Base-by-base conservation (phyloP, 768 basidiomycete species). In the Serendipita sp. region DNA sequence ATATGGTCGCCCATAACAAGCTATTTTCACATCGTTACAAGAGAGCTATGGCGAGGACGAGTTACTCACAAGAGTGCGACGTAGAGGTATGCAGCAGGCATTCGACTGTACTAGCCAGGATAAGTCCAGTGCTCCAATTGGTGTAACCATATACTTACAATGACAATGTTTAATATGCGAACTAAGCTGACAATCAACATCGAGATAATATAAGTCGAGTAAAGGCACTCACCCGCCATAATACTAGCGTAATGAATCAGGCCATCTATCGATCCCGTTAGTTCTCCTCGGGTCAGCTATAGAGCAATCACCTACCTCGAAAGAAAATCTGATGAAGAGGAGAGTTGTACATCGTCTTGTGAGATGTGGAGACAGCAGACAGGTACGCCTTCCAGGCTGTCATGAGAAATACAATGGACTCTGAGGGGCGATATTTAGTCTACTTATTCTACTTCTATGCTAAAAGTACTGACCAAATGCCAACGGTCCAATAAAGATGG, bases 251-350 rank as follows among this genome's bases (percentile, higher is more conserved):
- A 60, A 32, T 60, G 56, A n/a, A 60, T 60, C 3, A 60, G 35
- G 23, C 56, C 56, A n/a, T 60, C 56, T 60, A 36, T 16, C 16
- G 8, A 35, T n/a, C 10, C 23, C 11, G 10, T 60, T 32, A 60
- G 56, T 28, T 1, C 8, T 32, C 16, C 23, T 16, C 32, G 23
- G 16, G 13, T 4, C 11, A 23, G 23, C 23, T n/a, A 1, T 60
- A 2, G 52, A 1, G 56, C 28, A n/a, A 13, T 16, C 48, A 60
- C 56, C 5, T 60, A 60, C 56, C 56, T 10, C 56, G 56, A n/a
- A 60, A 60, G 56, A 60, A 60, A 28, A 60, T 60, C 35, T 60
- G 56, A 32, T 60, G 56, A 28, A 60, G 56, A n/a, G 56, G 56
- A 2, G 56, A 60, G 23, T 23, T n/a, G n/a, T 60, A 60, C 35